Conservation (phyloP, 2,329 filamentous ascomycete genomes). For the Venturia effusa region DNA sequence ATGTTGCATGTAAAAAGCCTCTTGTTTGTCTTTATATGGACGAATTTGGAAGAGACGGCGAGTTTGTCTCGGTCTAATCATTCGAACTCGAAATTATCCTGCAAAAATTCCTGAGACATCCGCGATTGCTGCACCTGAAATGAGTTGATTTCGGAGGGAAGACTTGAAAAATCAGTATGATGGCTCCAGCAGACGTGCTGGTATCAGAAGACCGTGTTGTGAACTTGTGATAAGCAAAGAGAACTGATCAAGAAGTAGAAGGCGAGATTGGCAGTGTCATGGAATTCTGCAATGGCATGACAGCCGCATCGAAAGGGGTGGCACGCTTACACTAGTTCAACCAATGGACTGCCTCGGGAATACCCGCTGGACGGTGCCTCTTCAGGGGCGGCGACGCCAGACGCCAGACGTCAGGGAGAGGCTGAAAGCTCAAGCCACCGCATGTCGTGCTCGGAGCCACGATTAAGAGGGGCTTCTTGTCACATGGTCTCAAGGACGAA, state of each 20-base stretch:
- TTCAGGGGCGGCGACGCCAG: neutral
- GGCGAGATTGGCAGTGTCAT: neutral
- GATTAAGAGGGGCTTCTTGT: neutral
- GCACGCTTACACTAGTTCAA: neutral
- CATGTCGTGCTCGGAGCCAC: neutral
- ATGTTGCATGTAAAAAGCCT: neutral
- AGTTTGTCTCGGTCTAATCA: neutral
- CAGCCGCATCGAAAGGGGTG: neutral
- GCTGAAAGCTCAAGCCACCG: neutral
- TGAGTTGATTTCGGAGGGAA: neutral
- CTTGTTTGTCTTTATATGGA: neutral
- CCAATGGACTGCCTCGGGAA: neutral
- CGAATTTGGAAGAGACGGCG: neutral
- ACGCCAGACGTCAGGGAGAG: neutral
- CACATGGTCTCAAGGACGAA: too few relatives aligned
- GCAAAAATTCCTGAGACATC: neutral
- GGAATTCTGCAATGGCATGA: constrained; percentile 1
- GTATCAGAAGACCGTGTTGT: neutral
- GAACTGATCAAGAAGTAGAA: neutral
- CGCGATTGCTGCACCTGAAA: neutral
- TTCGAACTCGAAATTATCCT: neutral
- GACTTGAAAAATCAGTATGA: neutral
- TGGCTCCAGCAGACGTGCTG: neutral
- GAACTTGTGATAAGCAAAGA: neutral
- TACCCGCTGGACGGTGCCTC: neutral